Conservation (phyloP, 176 grass and related monocot species). For the Carex kokanica region DNA sequence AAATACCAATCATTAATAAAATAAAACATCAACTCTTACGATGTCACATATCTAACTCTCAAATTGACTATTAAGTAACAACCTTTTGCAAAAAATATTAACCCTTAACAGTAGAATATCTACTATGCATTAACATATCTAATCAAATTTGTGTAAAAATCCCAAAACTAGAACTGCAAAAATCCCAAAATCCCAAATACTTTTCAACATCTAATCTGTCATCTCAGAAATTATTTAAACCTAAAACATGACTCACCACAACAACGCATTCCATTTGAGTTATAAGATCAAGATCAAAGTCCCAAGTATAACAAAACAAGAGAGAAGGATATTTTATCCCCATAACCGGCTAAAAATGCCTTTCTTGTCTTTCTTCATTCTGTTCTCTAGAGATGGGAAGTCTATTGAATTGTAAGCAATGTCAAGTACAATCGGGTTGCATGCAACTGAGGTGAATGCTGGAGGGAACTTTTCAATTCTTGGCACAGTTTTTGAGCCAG, state of each 20-base stretch:
- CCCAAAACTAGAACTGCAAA: neutral
- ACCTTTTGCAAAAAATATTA: neutral
- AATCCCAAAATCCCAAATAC: neutral
- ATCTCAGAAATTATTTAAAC: neutral
- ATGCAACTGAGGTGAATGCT: conserved; percentile 63
- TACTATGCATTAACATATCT: neutral
- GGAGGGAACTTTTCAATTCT: conserved; percentile 70
- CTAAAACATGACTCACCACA: no score
- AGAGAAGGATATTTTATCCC: conserved; percentile 33
- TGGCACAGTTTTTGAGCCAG: conserved; percentile 47
- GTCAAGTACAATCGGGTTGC: conserved; percentile 92
- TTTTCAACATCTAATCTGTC: neutral
- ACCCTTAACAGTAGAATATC: neutral
- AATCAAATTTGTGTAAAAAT: neutral
- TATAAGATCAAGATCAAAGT: neutral
- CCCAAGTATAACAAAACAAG: neutral
- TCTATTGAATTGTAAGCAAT: conserved; percentile 78
- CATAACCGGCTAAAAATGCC: conserved; percentile 76
- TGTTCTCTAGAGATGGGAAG: conserved; percentile 80
- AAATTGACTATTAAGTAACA: neutral
- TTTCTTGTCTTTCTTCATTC: conserved; percentile 99
- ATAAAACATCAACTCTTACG: neutral
- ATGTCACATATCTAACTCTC: neutral
- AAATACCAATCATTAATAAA: no score
- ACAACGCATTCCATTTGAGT: neutral